Percentiles rank a stretch among this genome's conserved stretches.
phyloP scores from a whole-genome alignment of 306 rosid species.

The Pueraria montana region DNA sequence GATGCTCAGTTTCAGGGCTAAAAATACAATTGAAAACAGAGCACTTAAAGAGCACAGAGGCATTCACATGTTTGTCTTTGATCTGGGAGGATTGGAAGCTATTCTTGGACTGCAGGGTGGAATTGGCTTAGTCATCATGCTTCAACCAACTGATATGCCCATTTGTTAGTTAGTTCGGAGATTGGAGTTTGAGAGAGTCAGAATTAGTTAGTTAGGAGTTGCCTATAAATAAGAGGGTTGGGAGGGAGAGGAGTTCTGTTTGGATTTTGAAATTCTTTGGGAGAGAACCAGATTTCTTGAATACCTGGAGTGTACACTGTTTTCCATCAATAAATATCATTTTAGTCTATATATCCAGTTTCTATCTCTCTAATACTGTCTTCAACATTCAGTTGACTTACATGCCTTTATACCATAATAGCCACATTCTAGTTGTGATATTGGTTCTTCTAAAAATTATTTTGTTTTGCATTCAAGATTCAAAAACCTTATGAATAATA shows the following conservation, averaged over 20 bases:
- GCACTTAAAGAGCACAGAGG: neutral
- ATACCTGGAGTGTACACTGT: neutral
- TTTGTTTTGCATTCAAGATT: neutral
- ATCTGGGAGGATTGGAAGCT: neutral
- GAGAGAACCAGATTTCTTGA: neutral
- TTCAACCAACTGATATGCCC: too few species aligned
- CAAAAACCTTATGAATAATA: slow-evolving; percentile 31
- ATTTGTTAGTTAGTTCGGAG: too few species aligned
- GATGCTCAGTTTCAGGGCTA: too few species aligned
- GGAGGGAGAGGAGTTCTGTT: neutral
- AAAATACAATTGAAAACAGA: too few species aligned
- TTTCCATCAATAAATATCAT: neutral
- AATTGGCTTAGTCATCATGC: too few species aligned
- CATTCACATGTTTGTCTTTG: neutral
- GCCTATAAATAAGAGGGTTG: neutral
- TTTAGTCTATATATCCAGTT: neutral
- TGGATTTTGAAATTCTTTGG: neutral
- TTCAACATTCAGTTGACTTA: slow-evolving; percentile 6
- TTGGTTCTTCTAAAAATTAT: slow-evolving; percentile 23
- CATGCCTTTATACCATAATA: slow-evolving; percentile 4
- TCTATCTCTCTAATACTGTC: slow-evolving; percentile 5
- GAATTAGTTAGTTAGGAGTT: neutral
- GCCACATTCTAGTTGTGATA: slow-evolving; percentile 14
- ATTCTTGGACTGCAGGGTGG: neutral
- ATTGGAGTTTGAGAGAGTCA: neutral